Base-by-base conservation (phyloP, 2,329 filamentous ascomycete genomes). In the Phyllosticta citriasiana region DNA sequence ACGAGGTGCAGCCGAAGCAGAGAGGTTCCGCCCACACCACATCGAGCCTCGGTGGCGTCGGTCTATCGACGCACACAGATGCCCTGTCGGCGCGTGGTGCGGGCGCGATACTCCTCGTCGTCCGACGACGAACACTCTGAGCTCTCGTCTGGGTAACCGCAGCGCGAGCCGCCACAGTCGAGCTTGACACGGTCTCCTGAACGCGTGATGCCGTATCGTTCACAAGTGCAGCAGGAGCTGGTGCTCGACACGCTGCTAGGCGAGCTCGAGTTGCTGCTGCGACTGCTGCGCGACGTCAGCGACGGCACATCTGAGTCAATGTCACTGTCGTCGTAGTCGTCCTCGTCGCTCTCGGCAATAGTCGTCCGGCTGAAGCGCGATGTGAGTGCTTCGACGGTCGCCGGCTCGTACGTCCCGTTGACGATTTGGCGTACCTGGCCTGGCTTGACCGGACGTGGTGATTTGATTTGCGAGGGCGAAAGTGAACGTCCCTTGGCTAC, bases 151-250 rank as follows among this genome's bases (percentile, higher is more conserved):
- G 83, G 84, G 78, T 89, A 94, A 71, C 90, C 89, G 78, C 93
- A 97, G 73, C 90, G 87, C 64, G 86, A 81, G 68, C 93, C 93
- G 68, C 91, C 91, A 72, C 93, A 97, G 84, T 97, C 92, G 75
- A 97, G 86, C 84, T 93, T 94, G 83, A 97, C 88, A 71, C 92
- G 87, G 76, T 95, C 88, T 72, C 92, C 91, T 75, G 88, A 87
- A 78, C 91, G 89, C 66, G 92, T 97, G 80, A 97, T 96, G 69
- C 92, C 93, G 80, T 94, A 97, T 79, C 92, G 89, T 77, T 97
- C 91, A 79, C 93, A 97, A 66, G 88, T 91, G 85, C 94, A 97
- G 74, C 82, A 83, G 71, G 76, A 74, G 62, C 69, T 75, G 57
- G 74, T 73, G 63, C 78, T 78, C 64, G 77, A 79, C 68, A 85